A percentile compares a stretch with the other conserved stretches of the same genome.
Evolutionary conservation across 805 yeast species (phyloP).

Genomic region (Candida adriatica): DNA sequence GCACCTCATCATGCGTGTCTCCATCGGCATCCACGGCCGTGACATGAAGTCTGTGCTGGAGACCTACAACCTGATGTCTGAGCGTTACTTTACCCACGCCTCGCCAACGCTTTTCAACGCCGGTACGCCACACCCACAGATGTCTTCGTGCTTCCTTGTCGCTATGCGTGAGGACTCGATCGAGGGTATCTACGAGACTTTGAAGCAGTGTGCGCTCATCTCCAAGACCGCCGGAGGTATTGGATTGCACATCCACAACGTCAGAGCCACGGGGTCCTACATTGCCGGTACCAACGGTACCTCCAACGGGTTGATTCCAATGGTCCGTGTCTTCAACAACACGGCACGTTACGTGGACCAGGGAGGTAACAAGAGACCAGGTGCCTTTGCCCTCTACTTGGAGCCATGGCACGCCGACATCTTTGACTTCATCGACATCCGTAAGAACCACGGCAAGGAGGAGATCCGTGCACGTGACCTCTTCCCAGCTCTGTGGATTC

Average conservation of each 20-base stretch:
- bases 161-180: slow-evolving; percentile 93
- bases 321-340: slow-evolving; percentile 91
- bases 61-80: slow-evolving; percentile 85
- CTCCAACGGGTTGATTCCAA: slow-evolving; percentile 89
- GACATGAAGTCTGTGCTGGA: slow-evolving; percentile 63
- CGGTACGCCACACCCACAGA: slow-evolving; percentile 77
- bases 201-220: slow-evolving; percentile 82
- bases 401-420: slow-evolving; percentile 98
- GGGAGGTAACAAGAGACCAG: slow-evolving; percentile 98
- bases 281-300: slow-evolving; percentile 92
- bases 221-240: slow-evolving; percentile 96
- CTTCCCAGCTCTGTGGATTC: slow-evolving; percentile 91
- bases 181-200: slow-evolving; percentile 88
- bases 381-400: slow-evolving; percentile 89
- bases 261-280: slow-evolving; percentile 83
- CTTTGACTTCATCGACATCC: slow-evolving; percentile 76
- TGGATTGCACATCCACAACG: slow-evolving; percentile 83
- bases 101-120: slow-evolving; percentile 96
- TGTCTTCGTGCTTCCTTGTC: slow-evolving; percentile 88
- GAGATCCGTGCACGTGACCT: slow-evolving; percentile 90
- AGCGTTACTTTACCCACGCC: slow-evolving; percentile 84
- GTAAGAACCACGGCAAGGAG: slow-evolving; percentile 94
- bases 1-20: slow-evolving; percentile 83
- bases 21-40: slow-evolving; percentile 81
- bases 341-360: slow-evolving; percentile 97